Base-by-base conservation (phyloP, 169 alveolate species). In the Plasmodium berghei region DNA sequence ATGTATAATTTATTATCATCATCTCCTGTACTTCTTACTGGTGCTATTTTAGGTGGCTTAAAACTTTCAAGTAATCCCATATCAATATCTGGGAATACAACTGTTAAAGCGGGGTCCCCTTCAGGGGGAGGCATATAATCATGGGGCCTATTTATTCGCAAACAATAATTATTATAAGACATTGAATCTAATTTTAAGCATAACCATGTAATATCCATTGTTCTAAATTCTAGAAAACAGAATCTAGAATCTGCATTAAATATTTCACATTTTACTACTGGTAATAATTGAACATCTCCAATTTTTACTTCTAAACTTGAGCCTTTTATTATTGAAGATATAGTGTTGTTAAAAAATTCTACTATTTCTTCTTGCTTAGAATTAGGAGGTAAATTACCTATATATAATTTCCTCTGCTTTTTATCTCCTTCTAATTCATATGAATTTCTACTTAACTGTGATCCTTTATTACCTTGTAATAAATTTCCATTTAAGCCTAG, bases 181-280 rank as follows among this genome's bases (percentile, higher is more conserved):
- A 70, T 73, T 8, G 96, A 97, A 85, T 96, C 98, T 58, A 96
- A 77, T 49, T 94, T 96, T 66, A 95, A 83, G 88, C 96, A 92
- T 72, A 89, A 52, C 77, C 93, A 93, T 24, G 97, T 93, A 89
- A 93, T 86, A 64, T 91, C 95, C 18, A 93, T 87, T 26, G 95
- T 95, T 77, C 94, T 54, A 85, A 96, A 94, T 70, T 96, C 98
- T 20, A 96, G 64, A 71, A 95, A 95, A 55, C 98, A 96, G 88
- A 77, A 94, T 16, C 94, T 92, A 16, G 93, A 92, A 48, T 94
- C 96, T 46, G 69, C 91, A 64, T 94, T 94, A 67, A 91, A 94
- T 28, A 92, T 89, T 73, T 94, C 96, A 34, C 95, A 90, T 70
- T 94, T 94, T 12, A 91, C 64, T 48, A 94, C 91, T 16, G 95